Evolutionary conservation across 169 alveolate species (phyloP).

Genomic region (Plasmodium coatneyi): DNA sequence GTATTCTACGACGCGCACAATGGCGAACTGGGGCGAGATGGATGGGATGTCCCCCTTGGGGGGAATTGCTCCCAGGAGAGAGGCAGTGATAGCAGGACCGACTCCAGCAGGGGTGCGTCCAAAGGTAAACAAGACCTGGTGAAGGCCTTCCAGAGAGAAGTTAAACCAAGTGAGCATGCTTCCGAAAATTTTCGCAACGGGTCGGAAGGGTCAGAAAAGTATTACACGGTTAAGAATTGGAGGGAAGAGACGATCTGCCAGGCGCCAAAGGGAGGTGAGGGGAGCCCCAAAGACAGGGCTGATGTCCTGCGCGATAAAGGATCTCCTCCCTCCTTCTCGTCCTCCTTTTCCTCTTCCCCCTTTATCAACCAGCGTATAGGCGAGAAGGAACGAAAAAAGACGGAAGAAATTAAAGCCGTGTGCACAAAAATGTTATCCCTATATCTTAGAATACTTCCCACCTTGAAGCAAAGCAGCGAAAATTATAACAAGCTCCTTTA

Average conservation of each 20-base stretch:
- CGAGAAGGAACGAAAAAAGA: constrained; percentile 25
- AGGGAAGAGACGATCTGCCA: neutral
- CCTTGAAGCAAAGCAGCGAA: constrained; percentile 36
- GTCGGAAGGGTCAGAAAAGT: neutral
- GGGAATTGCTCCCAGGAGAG: neutral
- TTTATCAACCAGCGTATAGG: neutral
- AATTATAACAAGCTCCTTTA: constrained; percentile 42
- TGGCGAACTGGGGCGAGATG: neutral
- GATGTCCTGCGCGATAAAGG: neutral
- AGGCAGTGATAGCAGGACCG: neutral
- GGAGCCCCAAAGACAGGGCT: neutral
- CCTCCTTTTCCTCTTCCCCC: neutral
- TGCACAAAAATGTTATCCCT: constrained; percentile 28
- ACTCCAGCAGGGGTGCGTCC: neutral
- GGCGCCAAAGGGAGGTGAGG: neutral
- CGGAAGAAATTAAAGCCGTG: neutral
- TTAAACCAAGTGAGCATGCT: neutral
- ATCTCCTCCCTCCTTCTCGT: neutral
- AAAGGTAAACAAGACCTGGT: neutral
- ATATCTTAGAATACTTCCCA: constrained; percentile 35
- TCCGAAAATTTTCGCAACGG: neutral
- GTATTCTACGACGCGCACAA: neutral
- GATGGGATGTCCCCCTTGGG: neutral
- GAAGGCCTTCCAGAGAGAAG: neutral
- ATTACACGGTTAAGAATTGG: neutral